A percentile compares a stretch with the other conserved stretches of the same genome.
Conservation (phyloP, 192 early-diverging fungal genomes). For the Mycoemilia scoparia region DNA sequence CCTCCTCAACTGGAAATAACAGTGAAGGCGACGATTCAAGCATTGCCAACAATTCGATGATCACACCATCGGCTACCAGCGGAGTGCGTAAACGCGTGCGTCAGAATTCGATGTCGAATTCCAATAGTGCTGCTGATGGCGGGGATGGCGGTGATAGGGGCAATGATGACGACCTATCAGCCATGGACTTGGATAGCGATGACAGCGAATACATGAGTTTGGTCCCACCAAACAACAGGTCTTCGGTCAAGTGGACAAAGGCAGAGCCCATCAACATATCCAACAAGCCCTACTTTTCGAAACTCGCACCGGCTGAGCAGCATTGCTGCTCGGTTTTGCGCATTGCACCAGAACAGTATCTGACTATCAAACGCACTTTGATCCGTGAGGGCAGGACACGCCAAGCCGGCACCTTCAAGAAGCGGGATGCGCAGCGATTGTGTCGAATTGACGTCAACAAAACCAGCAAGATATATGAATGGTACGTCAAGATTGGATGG, state of each 20-base stretch:
- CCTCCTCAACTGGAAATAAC: too few species aligned
- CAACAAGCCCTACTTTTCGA: conserved; percentile 13
- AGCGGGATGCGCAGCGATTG: conserved; percentile 79
- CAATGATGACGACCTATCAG: conserved; percentile 21
- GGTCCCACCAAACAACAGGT: conserved; percentile 8
- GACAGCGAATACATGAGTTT: conserved; percentile 15
- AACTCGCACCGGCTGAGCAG: conserved; percentile 38
- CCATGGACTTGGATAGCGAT: conserved; percentile 9
- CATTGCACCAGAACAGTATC: conserved; percentile 64
- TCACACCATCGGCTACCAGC: too few species aligned
- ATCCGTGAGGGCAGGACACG: conserved; percentile 32
- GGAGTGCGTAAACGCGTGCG: too few species aligned
- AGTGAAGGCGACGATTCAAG: too few species aligned
- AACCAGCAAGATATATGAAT: conserved; percentile 69
- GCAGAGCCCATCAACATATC: conserved; percentile 22
- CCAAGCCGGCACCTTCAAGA: conserved; percentile 41
- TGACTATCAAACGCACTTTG: conserved; percentile 62
- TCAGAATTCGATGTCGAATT: too few species aligned
- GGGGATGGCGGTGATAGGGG: background rate
- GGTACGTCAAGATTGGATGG: conserved; percentile 77
- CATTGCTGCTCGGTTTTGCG: conserved; percentile 61
- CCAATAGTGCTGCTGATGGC: background rate
- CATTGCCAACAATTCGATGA: too few species aligned
- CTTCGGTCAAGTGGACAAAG: conserved; percentile 27
- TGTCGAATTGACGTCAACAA: conserved; percentile 93